Percentiles rank a stretch among this genome's conserved stretches.
Conservation (phyloP, 768 basidiomycete species). For the Tylopilus vinaceipallidus region DNA sequence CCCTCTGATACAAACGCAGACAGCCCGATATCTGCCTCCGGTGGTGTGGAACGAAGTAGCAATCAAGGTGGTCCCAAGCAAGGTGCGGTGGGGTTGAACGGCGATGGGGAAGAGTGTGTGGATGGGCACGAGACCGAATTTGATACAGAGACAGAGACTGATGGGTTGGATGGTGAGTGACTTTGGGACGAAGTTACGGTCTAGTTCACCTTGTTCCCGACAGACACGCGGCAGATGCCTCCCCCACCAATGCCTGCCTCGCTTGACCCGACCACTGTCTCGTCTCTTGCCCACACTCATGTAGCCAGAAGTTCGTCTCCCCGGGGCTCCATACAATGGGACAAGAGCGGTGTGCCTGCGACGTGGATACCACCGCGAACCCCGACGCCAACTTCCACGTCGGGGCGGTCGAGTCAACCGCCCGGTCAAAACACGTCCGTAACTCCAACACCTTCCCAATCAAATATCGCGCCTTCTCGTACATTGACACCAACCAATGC, state of each 20-base stretch:
- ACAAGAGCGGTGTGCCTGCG: slow-evolving; percentile 13
- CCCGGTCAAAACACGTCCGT: background rate
- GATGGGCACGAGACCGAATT: slow-evolving; percentile 33
- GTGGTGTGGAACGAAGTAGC: slow-evolving; percentile 1
- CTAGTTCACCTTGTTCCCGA: background rate
- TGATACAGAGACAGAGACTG: slow-evolving; percentile 31
- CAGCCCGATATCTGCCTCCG: slow-evolving; percentile 16
- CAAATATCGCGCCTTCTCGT: background rate
- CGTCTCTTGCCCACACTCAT: slow-evolving; percentile 27
- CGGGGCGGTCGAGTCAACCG: slow-evolving; percentile 6
- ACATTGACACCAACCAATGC: background rate
- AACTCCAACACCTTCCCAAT: background rate
- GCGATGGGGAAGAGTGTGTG: slow-evolving; percentile 11
- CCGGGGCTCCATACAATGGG: slow-evolving; percentile 13
- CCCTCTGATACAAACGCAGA: slow-evolving; percentile 18
- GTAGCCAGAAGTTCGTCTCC: slow-evolving; percentile 20
- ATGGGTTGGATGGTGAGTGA: slow-evolving; percentile 24
- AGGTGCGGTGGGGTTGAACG: background rate
- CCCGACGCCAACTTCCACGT: slow-evolving; percentile 1
- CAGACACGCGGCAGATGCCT: slow-evolving; percentile 45
- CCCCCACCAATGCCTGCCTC: slow-evolving; percentile 50
- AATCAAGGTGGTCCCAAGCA: background rate
- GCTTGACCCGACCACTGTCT: slow-evolving; percentile 39
- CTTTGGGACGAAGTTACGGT: background rate
- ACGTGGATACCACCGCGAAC: slow-evolving; percentile 12